Conservation (phyloP, 2,329 filamentous ascomycete species). For the Aaosphaeria arxii region DNA sequence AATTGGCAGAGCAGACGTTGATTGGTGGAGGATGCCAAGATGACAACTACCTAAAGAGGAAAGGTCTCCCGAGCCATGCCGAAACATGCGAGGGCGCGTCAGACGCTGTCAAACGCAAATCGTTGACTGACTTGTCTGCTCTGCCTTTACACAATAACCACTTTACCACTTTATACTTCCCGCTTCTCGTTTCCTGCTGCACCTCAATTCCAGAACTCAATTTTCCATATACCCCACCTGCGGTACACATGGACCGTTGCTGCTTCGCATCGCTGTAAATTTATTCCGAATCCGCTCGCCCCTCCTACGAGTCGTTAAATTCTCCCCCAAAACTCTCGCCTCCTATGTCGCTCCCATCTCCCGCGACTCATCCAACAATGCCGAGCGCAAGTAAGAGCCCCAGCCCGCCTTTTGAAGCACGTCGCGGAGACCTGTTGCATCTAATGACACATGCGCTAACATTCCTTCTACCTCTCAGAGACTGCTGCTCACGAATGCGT, state of each 20-base stretch:
- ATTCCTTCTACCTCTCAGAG: slow-evolving; percentile 34
- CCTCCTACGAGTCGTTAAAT: not conserved
- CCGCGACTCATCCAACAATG: slow-evolving; percentile 36
- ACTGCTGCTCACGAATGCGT: slow-evolving; percentile 68
- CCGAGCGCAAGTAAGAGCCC: slow-evolving; percentile 27
- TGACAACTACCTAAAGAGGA: too few species aligned
- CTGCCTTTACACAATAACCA: too few species aligned
- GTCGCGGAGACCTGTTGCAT: not conserved
- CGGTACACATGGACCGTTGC: slow-evolving; percentile 1
- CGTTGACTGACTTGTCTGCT: too few species aligned
- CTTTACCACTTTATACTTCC: not conserved
- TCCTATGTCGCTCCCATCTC: slow-evolving; percentile 35
- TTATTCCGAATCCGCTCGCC: slow-evolving; percentile 7
- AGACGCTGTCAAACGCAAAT: too few species aligned
- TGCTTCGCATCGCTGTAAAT: slow-evolving; percentile 6
- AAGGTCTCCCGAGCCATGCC: too few species aligned
- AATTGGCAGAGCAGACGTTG: too few species aligned
- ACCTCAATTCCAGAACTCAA: too few species aligned
- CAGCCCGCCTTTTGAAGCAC: not conserved
- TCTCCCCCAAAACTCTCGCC: slow-evolving; percentile 7
- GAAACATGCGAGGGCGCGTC: too few species aligned
- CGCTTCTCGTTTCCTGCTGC: slow-evolving; percentile 1
- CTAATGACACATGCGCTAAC: not conserved
- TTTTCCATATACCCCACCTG: not conserved
- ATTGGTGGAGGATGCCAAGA: too few species aligned